Evolutionary conservation across 2,329 filamentous ascomycete genomes (phyloP), one percentile per base, ranked within the genome.

Genomic region (Cercospora citrullina): DNA sequence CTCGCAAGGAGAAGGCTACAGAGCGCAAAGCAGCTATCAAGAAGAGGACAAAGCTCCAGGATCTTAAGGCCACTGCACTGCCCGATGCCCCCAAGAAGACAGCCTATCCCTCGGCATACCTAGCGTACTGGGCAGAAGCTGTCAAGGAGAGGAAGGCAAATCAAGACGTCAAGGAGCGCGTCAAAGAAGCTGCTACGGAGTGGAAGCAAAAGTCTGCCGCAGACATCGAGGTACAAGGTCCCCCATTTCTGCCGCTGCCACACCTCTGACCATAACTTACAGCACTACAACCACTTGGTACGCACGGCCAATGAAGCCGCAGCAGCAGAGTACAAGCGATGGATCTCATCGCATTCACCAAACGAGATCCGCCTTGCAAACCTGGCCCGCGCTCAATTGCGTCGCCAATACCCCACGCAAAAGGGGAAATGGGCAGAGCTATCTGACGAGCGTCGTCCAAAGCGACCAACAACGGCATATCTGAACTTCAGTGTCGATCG

Each of bases 321-420:
- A 60, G 72, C 76, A 21, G 78, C 79, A 21, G 80, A 79, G 14
- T 85, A 84, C 74, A 79, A 84, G 31, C 75, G 81, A 67, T 91
- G 87, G 86, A 76, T 91, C 21, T 76, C 83, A 33, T 79, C 77
- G 3, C 78, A 88, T 74, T 86, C 86, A 1, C 84, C 86, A 9
- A 79, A 85, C 5, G 76, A 89, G 74, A 90, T 91, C 72, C 80
- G 80, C 57, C 67, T 81, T 3, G 89, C 89, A 66, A 91, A 91
- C 76, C 74, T 71, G 10, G 89, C 89, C 10, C 86, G 89, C 42
- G 67, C 45, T 1, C 10, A 53, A 4, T 72, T 85, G 18, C 75
- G 76, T 39, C 74, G 67, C 42, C 59, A 63, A 23, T 48, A 60
- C 21, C 57, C 59, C 51, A 60, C 69, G 5, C 69, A 60, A 12